phyloP scores from a whole-genome alignment of 2,329 filamentous ascomycete genomes.

The Colletotrichum sp. region DNA sequence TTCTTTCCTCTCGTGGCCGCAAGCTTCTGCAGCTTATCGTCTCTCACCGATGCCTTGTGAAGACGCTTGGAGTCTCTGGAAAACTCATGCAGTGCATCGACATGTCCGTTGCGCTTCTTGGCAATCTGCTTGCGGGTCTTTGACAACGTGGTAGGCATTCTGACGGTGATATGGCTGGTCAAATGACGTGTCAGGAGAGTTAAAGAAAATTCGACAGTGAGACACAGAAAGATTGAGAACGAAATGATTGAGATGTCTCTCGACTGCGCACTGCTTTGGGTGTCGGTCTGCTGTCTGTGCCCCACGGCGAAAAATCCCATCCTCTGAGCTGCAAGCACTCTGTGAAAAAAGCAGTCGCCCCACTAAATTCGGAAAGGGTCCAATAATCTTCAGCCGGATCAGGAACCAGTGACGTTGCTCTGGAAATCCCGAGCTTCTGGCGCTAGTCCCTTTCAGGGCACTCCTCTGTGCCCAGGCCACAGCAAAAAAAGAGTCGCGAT shows the following conservation, averaged over 20 bases:
- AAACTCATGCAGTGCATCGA: conserved; percentile 82
- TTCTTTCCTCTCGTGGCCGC: conserved; percentile 72
- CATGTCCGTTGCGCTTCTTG: conserved; percentile 81
- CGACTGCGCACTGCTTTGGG: background rate
- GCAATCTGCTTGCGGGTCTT: conserved; percentile 90
- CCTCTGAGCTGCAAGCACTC: background rate
- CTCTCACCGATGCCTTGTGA: conserved; percentile 78
- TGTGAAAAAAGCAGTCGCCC: background rate
- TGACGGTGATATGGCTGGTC: conserved; percentile 24
- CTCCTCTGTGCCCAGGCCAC: background rate
- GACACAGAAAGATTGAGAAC: background rate
- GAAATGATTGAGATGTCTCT: background rate
- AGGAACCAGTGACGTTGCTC: conserved; percentile 15
- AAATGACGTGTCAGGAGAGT: background rate
- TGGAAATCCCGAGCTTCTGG: background rate
- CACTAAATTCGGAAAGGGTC: background rate
- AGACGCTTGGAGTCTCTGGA: conserved; percentile 86
- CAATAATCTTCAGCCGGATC: background rate
- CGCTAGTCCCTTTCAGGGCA: conserved; percentile 1
- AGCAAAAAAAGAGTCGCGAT: conserved; percentile 17
- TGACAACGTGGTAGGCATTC: conserved; percentile 77
- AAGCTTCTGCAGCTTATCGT: conserved; percentile 80
- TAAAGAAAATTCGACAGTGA: background rate
- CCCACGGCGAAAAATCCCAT: conserved; percentile 20
- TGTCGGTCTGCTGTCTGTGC: background rate